phyloP scores from a whole-genome alignment of 2,329 filamentous ascomycete species.

The Colletotrichum paranaense region DNA sequence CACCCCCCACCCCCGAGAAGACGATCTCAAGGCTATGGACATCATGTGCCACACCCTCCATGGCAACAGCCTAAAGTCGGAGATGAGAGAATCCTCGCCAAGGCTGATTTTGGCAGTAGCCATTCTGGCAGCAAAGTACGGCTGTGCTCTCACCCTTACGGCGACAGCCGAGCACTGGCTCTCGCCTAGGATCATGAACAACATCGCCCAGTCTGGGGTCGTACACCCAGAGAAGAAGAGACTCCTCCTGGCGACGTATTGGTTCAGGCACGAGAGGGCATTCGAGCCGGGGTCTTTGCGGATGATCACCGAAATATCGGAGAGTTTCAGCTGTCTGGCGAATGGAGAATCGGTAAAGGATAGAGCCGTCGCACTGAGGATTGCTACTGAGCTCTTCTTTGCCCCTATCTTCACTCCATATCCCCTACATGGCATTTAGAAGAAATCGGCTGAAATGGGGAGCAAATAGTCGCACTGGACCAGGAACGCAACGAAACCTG shows the following conservation, averaged over 20 bases:
- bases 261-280: neutral
- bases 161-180: conserved; percentile 1
- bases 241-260: conserved; percentile 12
- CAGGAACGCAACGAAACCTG: neutral
- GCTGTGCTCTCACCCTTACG: neutral
- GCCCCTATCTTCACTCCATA: neutral
- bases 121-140: too few relatives aligned
- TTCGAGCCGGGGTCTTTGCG: neutral
- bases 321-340: neutral
- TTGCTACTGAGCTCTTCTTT: neutral
- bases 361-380: neutral
- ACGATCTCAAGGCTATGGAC: too few relatives aligned
- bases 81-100: neutral
- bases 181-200: neutral
- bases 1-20: too few relatives aligned
- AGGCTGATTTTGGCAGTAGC: too few relatives aligned
- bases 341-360: neutral
- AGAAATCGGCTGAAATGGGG: too few relatives aligned
- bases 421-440: too few relatives aligned
- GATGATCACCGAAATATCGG: neutral
- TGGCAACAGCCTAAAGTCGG: neutral
- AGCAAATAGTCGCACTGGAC: conserved; percentile 1
- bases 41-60: too few relatives aligned
- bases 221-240: neutral
- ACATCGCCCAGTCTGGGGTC: neutral